These are phyloP conservation scores for Coniella lustricola DNA, from an alignment of 2,329 filamentous ascomycete species.

Conservation along the genomic window DNA sequence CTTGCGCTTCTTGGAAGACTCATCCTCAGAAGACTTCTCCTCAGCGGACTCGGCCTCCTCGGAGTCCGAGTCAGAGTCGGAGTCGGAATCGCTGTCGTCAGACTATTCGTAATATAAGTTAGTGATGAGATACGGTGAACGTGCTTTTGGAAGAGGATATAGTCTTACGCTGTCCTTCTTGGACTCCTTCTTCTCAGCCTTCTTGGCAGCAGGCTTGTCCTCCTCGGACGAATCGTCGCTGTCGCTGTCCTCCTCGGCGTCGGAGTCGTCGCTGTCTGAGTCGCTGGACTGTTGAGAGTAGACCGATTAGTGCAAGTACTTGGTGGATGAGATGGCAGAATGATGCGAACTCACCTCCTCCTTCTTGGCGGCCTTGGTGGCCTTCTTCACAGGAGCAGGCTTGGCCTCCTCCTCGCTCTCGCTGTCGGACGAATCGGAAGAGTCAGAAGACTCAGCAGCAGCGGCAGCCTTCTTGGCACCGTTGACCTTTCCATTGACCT, in stretches of 20 bases:
- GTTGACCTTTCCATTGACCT: conserved; percentile 23
- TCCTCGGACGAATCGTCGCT: conserved; percentile 25
- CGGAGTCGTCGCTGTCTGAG: conserved; percentile 22
- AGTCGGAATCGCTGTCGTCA: conserved; percentile 19
- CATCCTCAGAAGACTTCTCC: conserved; percentile 10
- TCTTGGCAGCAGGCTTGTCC: conserved; percentile 19
- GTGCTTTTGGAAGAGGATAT: neutral
- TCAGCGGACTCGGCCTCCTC: conserved; percentile 26
- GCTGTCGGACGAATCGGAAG: conserved; percentile 26
- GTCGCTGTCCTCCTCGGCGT: conserved; percentile 19
- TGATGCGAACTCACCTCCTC: conserved; percentile 17
- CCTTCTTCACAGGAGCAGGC: conserved; percentile 22
- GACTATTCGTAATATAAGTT: conserved; percentile 2
- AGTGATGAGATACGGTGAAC: conserved; percentile 2
- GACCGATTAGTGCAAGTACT: no score
- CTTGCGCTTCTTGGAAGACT: conserved; percentile 59
- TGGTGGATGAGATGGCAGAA: no score
- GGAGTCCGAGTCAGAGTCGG: conserved; percentile 21
- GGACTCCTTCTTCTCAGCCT: conserved; percentile 21
- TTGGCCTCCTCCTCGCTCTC: conserved; percentile 23
- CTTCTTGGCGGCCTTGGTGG: conserved; percentile 23
- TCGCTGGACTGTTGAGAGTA: neutral
- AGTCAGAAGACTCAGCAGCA: conserved; percentile 26
- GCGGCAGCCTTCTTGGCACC: conserved; percentile 26
- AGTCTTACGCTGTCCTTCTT: conserved; percentile 13